A percentile compares a stretch with the other conserved stretches of the same genome.
Evolutionary conservation across 2,329 filamentous ascomycete genomes (phyloP).

Genomic region (Trichophyton verrucosum): DNA sequence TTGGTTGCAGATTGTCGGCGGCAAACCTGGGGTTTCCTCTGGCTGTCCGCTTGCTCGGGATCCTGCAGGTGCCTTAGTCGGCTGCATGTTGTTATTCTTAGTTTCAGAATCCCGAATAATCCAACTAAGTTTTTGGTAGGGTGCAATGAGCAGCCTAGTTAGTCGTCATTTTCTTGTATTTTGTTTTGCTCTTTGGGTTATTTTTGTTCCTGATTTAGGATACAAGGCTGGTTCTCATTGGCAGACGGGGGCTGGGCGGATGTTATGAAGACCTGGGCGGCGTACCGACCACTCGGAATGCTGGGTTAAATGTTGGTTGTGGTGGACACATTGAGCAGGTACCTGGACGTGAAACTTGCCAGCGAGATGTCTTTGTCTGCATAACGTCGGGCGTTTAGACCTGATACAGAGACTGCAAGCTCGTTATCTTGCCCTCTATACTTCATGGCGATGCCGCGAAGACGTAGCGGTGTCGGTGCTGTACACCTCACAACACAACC

Average conservation of each 20-base stretch:
- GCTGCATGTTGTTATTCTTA: slow-evolving; percentile 3
- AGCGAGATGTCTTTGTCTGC: not conserved
- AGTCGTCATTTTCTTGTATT: not conserved
- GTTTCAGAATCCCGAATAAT: not conserved
- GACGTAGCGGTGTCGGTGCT: no score
- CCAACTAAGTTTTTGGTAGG: not conserved
- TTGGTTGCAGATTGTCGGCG: not conserved
- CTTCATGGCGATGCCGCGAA: no score
- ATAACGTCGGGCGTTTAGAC: not conserved
- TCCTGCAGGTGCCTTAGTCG: not conserved
- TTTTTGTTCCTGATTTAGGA: not conserved
- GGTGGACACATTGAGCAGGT: not conserved
- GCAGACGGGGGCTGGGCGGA: not conserved
- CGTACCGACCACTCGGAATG: not conserved
- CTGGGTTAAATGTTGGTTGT: slow-evolving; percentile 3
- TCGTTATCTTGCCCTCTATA: not conserved
- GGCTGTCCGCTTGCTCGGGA: not conserved
- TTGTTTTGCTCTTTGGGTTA: not conserved
- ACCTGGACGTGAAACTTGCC: not conserved
- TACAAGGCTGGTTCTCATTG: not conserved
- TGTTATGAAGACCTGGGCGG: not conserved
- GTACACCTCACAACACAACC: no score
- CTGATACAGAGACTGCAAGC: not conserved
- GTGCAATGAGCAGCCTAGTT: not conserved
- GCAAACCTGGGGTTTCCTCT: not conserved